Base-by-base conservation (phyloP, 176 grass and related monocot genomes). In the Pontederia crassipes region DNA sequence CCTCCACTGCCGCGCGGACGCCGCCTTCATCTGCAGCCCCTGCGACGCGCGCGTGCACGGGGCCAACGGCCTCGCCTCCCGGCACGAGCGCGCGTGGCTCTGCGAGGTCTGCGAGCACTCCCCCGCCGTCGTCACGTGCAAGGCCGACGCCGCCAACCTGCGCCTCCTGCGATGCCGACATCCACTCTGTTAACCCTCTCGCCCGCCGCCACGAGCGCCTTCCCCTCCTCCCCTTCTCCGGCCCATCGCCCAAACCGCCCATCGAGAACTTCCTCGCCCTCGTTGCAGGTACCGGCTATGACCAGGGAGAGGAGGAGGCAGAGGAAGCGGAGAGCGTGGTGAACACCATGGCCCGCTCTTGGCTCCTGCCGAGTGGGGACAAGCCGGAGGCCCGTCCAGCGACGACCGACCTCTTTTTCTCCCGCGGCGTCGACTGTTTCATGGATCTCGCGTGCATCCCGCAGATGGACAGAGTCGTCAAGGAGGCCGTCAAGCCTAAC, bases 71-170 rank as follows among this genome's bases (percentile, higher is more conserved):
- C 46, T 65, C 49, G 75, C 40, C 51, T 72, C 73, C 8, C 61
- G 28, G 1, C 85, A 89, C 77, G 74, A 84, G 77, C 74, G 81
- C 29, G 66, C 82, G 47, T 84, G 77, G 86, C 7, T 95, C 65
- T 98, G 93, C 79, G 81, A 92, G 76, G 93, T 98, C 13, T 98
- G 93, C 74, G 93, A 92, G 71, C 61, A 86, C 8, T 74, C 71
- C 18, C 87, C 94, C 8, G 94, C 94, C 2, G 73, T 68, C 2
- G 81, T 98, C 11, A 89, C 82, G 0, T 98, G 94, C 84, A 98
- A 98, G 82, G 88, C 94, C 29, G 94, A 98, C 74, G 94, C 94
- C 0, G 94, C 94, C n/a, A 82, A 50, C 32, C 71, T 74, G 71
- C 71, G 16, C 29, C 12, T 0, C 59, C 50, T 74, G 71, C 60